Percentiles rank a stretch among this genome's conserved stretches.
Conservation (phyloP, 495 filamentous ascomycete species). For the Xylaria flabelliformis region DNA sequence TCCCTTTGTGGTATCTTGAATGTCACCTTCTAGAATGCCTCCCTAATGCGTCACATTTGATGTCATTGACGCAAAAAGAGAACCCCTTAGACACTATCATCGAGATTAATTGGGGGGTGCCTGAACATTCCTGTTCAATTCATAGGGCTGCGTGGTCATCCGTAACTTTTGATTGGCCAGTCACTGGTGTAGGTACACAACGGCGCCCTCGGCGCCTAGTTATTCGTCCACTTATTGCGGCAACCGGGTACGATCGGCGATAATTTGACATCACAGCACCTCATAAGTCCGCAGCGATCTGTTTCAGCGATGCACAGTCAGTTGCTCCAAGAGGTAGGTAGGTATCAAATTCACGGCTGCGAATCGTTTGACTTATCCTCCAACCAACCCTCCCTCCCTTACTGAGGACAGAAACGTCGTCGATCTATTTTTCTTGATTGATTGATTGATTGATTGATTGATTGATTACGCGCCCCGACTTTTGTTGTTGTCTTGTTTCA, state of each 20-base stretch:
- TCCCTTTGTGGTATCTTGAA: not conserved
- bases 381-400: not conserved
- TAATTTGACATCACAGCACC: constrained; percentile 7
- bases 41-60: not conserved
- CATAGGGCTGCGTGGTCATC: not conserved
- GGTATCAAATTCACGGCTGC: not conserved
- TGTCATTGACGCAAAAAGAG: not conserved
- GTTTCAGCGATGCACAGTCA: not conserved
- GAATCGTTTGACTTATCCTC: constrained; percentile 7
- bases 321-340: not conserved
- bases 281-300: not conserved
- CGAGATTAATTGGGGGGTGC: not conserved
- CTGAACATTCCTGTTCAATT: not conserved
- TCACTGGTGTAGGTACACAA: not conserved
- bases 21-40: not conserved
- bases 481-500: not conserved
- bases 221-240: not conserved
- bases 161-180: not conserved
- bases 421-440: constrained; percentile 3
- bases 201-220: not conserved
- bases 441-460: too few relatives aligned
- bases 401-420: not conserved
- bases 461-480: not conserved
- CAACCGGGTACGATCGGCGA: not conserved
- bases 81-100: not conserved